Evolutionary conservation across 306 rosid species (phyloP), one percentile per base, ranked within the genome.

Genomic region (Dryas alaskensis): DNA sequence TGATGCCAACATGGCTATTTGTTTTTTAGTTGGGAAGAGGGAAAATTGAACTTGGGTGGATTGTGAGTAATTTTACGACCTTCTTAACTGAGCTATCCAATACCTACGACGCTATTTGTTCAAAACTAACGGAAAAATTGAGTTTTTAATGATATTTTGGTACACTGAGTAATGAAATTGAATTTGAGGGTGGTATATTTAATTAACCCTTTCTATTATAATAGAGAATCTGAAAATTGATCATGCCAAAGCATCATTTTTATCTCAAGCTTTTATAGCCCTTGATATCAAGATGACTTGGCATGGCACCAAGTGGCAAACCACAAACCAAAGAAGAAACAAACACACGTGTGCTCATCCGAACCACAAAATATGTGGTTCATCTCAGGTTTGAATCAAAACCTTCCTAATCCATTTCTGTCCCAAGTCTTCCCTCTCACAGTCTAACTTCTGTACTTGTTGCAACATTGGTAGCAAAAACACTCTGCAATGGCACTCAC

Each of bases 401-500:
- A 50, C 73, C 25, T 48, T 48, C 46, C 67, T 50, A 75, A 37
- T 57, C 86, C 76, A 68, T 60, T 60, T 39, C 46, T 52, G 31
- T 73, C 73, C 42, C 10, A 43, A 46, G 11, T 11, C 53, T 22
- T 60, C 12, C 65, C 69, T 59, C 61, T 59, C 61, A 53, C 51
- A 39, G 10, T 63, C 60, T 62, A 3, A 10, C 54, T 57, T 27
- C 27, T 50, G 0, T 52, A 42, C 22, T 68, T 8, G 17, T 65
- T 58, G 63, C 45, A 16, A 17, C 60, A 44, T 44, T n/a, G 40
- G 39, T 17, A 73, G 4, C 59, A 37, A 47, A 45, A 44, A 7
- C 31, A 7, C 22, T 12, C 7, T 14, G 64, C 19, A 55, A 90
- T 92, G 96, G 89, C 92, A 11, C 76, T 88, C 49, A 77, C 82